These are phyloP conservation scores for Ustulina deusta DNA, from an alignment of 2,329 filamentous ascomycete genomes.

Conservation along the genomic window DNA sequence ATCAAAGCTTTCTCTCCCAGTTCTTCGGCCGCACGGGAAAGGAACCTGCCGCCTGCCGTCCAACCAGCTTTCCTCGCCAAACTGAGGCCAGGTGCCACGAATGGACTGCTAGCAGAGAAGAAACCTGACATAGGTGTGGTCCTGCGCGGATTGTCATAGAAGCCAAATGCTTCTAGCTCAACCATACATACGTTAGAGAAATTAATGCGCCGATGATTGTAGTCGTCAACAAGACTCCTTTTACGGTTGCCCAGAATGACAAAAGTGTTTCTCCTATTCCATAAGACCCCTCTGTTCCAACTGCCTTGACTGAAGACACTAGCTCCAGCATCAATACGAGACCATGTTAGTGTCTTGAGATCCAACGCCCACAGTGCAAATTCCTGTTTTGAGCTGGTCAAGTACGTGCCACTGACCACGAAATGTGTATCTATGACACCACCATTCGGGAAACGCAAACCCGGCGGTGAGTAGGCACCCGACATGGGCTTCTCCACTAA, in stretches of 20 bases:
- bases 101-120: slow-evolving; percentile 82
- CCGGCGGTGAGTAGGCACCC: slow-evolving; percentile 86
- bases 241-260: slow-evolving; percentile 95
- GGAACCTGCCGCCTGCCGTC: slow-evolving; percentile 79
- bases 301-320: slow-evolving; percentile 96
- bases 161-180: slow-evolving; percentile 94
- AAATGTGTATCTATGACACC: slow-evolving; percentile 96
- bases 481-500: slow-evolving; percentile 91
- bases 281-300: slow-evolving; percentile 95
- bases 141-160: slow-evolving; percentile 94
- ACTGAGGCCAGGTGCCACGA: slow-evolving; percentile 67
- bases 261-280: slow-evolving; percentile 93
- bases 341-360: slow-evolving; percentile 89
- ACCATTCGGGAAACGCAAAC: slow-evolving; percentile 93
- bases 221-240: slow-evolving; percentile 93
- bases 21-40: slow-evolving; percentile 84
- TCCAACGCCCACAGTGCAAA: slow-evolving; percentile 98
- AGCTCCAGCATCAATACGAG: slow-evolving; percentile 92
- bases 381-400: slow-evolving; percentile 97
- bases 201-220: slow-evolving; percentile 97
- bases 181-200: slow-evolving; percentile 98
- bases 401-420: slow-evolving; percentile 95
- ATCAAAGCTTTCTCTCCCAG: slow-evolving; percentile 83
- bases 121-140: slow-evolving; percentile 83
- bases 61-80: slow-evolving; percentile 70